Conservation (phyloP, 768 basidiomycete species). For the Auricularia cornea region DNA sequence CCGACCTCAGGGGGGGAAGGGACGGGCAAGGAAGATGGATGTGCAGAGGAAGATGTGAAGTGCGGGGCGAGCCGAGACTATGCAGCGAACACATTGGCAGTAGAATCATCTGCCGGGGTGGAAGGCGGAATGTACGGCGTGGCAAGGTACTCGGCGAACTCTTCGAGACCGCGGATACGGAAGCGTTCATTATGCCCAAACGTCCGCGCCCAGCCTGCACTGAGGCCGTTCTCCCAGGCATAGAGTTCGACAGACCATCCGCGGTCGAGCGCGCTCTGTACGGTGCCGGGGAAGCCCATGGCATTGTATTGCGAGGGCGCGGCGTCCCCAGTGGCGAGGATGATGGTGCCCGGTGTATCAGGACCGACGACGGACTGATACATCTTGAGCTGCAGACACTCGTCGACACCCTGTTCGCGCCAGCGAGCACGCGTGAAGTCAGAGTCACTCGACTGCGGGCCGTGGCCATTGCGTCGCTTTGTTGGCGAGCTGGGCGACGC, state of each 20-base stretch:
- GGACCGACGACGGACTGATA: slow-evolving; percentile 73
- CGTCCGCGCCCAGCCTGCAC: slow-evolving; percentile 66
- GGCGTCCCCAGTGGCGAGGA: slow-evolving; percentile 91
- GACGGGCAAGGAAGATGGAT: too few relatives aligned
- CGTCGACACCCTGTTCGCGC: slow-evolving; percentile 92
- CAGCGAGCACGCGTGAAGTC: slow-evolving; percentile 42
- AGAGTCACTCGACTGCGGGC: neutral
- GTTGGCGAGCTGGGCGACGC: slow-evolving; percentile 4
- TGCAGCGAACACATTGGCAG: too few relatives aligned
- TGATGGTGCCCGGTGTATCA: slow-evolving; percentile 65
- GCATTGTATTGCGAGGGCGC: slow-evolving; percentile 89
- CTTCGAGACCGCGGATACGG: neutral
- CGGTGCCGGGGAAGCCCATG: slow-evolving; percentile 85
- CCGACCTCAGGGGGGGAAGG: too few relatives aligned
- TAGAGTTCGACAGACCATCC: slow-evolving; percentile 96
- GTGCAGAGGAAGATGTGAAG: too few relatives aligned
- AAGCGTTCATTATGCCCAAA: slow-evolving; percentile 37
- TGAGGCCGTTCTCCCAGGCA: slow-evolving; percentile 81
- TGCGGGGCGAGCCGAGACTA: too few relatives aligned
- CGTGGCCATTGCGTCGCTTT: neutral
- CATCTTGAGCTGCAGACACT: slow-evolving; percentile 86
- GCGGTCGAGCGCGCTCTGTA: slow-evolving; percentile 72
- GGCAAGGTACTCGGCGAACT: neutral
- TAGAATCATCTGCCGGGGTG: too few relatives aligned
- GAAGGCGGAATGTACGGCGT: too few relatives aligned